Evolutionary conservation across 2,329 filamentous ascomycete species (phyloP).

Genomic region (Truncatella angustata): DNA sequence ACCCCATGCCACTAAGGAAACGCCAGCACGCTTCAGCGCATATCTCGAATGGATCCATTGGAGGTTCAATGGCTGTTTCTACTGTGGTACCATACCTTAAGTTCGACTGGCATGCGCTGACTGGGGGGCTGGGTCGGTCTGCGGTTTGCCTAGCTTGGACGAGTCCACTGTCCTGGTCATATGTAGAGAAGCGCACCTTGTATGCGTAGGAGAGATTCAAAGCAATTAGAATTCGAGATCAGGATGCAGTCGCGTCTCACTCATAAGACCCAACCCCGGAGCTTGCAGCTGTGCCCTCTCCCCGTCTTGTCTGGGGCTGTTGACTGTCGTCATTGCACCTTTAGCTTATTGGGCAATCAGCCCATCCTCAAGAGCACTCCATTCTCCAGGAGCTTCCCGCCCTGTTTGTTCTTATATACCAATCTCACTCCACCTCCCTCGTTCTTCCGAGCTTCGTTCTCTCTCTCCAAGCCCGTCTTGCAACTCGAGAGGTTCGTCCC

Average conservation of each 20-base stretch:
- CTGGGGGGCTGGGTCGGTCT: no score
- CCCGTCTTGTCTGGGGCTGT: not conserved
- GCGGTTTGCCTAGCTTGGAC: no score
- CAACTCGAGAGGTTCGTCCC: not conserved
- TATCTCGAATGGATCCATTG: no score
- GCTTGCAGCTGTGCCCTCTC: not conserved
- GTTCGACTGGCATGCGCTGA: no score
- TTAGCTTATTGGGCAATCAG: not conserved
- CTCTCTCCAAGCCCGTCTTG: not conserved
- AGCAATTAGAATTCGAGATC: no score
- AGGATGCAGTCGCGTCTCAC: not conserved
- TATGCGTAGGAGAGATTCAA: no score
- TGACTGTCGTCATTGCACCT: conserved; percentile 10
- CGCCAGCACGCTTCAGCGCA: not conserved
- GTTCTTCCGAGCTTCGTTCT: not conserved
- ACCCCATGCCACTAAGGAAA: not conserved
- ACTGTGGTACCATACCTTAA: no score
- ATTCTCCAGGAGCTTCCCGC: not conserved
- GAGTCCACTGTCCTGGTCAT: no score
- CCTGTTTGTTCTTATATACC: not conserved
- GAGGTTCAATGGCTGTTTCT: not conserved
- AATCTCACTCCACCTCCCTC: not conserved
- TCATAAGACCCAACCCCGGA: not conserved
- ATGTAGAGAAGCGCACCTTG: no score
- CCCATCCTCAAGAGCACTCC: not conserved